Base-by-base conservation (phyloP, 257 asterid genomes). In the Solanum stenotomum region DNA sequence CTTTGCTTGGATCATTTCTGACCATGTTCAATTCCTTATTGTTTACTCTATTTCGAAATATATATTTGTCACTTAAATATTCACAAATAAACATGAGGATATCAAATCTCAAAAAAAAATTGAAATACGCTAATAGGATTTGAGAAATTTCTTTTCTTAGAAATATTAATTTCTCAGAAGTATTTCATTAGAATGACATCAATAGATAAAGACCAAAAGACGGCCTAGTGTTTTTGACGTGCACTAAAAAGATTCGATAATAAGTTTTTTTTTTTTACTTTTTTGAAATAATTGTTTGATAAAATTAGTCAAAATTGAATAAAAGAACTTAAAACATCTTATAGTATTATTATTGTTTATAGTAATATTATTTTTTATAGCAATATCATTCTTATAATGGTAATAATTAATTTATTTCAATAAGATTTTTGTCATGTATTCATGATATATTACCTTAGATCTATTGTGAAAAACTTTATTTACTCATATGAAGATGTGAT, bases 201-300 rank as follows among this genome's bases (percentile, higher is more conserved):
- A 5, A n/a, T 42, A 2, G 90, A 89, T 13, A 90, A 86, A 46
- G 85, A 93, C 81, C 52, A 88, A 89, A 40, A 90, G 94, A 8
- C 85, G 94, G 3, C 10, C 92, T 2, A 93, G 96, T 63, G 92
- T 94, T 11, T 94, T 94, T 52, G 95, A 94, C 89, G 89, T 93
- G 46, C 90, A 91, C n/a, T 86, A 88, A 38, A 67, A 74, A 13
- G 75, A 85, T 35, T 9, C 25, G 67, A 92, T 91, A 87, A 46
- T 2, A 74, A 76, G 12, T 34, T 40, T 10, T 13, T 38, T 25
- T 52, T 76, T 25, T 79, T 31, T 9, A 40, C 18, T 20, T 2
- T 42, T n/a, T 22, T 9, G 14, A 8, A 65, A n/a, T n/a, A n/a
- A 11, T 10, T 65, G 8, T n/a, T n/a, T 10, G 8, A n/a, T n/a